Base-by-base conservation (phyloP, 768 basidiomycete genomes). In the Coprinellus micaceus region DNA sequence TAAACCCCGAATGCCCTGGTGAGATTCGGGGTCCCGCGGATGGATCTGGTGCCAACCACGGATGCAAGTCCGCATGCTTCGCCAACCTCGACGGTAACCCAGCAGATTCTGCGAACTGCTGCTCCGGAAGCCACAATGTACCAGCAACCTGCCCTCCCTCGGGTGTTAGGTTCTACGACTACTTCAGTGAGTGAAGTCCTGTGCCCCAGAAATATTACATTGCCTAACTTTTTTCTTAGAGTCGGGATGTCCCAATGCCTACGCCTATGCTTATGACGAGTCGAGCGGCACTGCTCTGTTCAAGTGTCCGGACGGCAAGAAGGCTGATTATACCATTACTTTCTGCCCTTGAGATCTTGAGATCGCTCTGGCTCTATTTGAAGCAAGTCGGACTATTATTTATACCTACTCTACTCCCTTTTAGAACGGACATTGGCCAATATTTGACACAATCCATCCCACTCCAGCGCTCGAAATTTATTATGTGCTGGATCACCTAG, bases 21-120 rank as follows among this genome's bases (percentile, higher is more conserved):
- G 67, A 71, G 2, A 72, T 86, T 49, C 72, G 74, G 48, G 84
- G 84, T 2, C 84, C 84, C 0, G 75, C 63, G 56, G 79, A 84
- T 60, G 66, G 76, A 1, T 70, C 67, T 15, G 84, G 83, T 7
- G 77, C 75, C 62, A 74, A 79, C 2, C 78, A 83, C 1, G 85
- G 85, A 15, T 87, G 85, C 69, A 80, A 79, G 63, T 80, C 77
- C 52, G 83, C 83, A 19, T 87, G 85, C 61, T 60, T 66, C 4
- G 74, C 74, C 17, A 74, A 75, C 62, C 61, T 77, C 17, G 71
- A 75, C 54, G 76, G 77, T 54, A 74, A 77, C 61, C 75, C 70
- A 67, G 67, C 74, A 26, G 78, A 88, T 69, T 84, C 83, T 24
- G 67, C 76, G 4, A 84, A 86, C 63, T 88, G 86, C 67, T 89